Percentiles rank a stretch among this genome's conserved stretches.
These are phyloP conservation scores for Oleoguttula mirabilis DNA, from an alignment of 495 filamentous ascomycete genomes.

Conservation along the genomic window DNA sequence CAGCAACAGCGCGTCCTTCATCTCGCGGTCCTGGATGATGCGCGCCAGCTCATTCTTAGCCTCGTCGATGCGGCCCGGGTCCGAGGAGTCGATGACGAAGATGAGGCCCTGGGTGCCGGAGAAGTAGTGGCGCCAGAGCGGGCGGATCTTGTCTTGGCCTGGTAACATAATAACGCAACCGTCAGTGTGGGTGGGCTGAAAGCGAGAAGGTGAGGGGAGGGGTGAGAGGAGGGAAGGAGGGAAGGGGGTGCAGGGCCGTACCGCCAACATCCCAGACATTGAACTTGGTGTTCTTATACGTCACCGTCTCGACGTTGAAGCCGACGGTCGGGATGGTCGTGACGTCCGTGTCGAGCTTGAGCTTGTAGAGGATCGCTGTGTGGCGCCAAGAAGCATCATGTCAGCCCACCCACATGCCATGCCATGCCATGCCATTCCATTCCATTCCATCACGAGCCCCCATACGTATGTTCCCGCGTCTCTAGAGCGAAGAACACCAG, in stretches of 20 bases:
- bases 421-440: no score
- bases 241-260: no score
- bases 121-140: conserved; percentile 97
- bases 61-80: conserved; percentile 77
- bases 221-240: no score
- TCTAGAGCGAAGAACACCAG: no score
- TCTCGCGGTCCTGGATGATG: conserved; percentile 94
- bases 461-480: background rate
- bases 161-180: no score
- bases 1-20: conserved; percentile 87
- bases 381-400: no score
- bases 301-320: conserved; percentile 99
- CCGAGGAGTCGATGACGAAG: conserved; percentile 91
- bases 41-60: conserved; percentile 80
- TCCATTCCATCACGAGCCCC: background rate
- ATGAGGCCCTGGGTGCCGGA: conserved; percentile 97
- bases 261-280: conserved; percentile 99
- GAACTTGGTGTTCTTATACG: conserved; percentile 98
- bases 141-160: conserved; percentile 98
- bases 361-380: conserved; percentile 97
- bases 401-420: no score
- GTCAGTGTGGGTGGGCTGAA: no score
- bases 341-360: conserved; percentile 94
- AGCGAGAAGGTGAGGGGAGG: no score
- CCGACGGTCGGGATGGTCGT: conserved; percentile 99